Conservation (phyloP, 2,329 filamentous ascomycete genomes). For the Diaporthe longicolla region DNA sequence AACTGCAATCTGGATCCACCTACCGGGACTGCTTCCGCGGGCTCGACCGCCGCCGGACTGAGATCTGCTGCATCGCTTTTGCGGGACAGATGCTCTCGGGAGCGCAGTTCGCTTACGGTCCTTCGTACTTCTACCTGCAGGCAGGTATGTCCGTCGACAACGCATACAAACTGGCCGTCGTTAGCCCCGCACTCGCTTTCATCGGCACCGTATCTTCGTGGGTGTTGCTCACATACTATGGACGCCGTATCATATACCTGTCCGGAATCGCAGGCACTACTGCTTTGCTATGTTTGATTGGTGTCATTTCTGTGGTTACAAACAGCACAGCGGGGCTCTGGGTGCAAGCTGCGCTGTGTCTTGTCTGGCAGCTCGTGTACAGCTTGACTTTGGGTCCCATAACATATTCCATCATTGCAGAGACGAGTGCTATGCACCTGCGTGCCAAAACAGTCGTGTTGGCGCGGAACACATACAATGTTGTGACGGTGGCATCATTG, state of each 20-base stretch:
- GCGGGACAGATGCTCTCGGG: constrained; percentile 59
- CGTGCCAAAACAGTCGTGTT: constrained; percentile 62
- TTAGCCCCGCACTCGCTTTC: constrained; percentile 59
- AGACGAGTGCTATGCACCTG: constrained; percentile 62
- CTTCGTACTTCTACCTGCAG: constrained; percentile 59
- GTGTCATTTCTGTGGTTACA: constrained; percentile 59
- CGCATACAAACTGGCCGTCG: constrained; percentile 58
- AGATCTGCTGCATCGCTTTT: constrained; percentile 59
- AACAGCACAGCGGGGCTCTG: constrained; percentile 55
- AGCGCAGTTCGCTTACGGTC: constrained; percentile 53
- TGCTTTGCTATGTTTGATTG: constrained; percentile 57
- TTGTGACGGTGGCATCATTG: constrained; percentile 59
- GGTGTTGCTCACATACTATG: constrained; percentile 59
- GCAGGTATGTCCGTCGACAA: constrained; percentile 57
- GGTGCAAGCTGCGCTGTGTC: constrained; percentile 58
- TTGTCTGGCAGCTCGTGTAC: constrained; percentile 62
- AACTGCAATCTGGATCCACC: constrained; percentile 60
- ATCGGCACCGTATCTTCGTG: constrained; percentile 62
- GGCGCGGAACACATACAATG: constrained; percentile 59
- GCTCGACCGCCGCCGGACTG: constrained; percentile 60
- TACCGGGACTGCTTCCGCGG: constrained; percentile 65
- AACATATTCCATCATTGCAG: constrained; percentile 62
- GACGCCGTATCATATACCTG: constrained; percentile 62
- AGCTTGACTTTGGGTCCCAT: constrained; percentile 63
- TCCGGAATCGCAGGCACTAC: constrained; percentile 57